Conservation (phyloP, 2,329 filamentous ascomycete genomes). For the Exserohilum turcica region DNA sequence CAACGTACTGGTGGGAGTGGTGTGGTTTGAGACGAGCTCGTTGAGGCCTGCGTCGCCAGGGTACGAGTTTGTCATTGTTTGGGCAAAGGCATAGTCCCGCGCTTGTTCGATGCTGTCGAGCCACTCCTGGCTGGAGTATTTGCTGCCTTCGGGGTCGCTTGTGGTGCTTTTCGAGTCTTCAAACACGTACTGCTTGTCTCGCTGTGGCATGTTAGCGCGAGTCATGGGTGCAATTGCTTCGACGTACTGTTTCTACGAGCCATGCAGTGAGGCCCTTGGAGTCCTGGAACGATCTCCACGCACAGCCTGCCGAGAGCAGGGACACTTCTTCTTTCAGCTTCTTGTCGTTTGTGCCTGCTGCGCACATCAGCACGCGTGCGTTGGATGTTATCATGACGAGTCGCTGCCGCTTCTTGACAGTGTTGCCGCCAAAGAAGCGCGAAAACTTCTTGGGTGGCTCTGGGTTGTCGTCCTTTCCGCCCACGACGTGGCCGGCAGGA, state of each 20-base stretch:
- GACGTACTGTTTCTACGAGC: constrained; percentile 90
- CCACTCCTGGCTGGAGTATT: constrained; percentile 84
- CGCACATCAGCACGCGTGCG: constrained; percentile 85
- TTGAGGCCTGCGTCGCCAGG: constrained; percentile 57
- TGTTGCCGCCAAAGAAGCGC: constrained; percentile 88
- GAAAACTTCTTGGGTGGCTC: constrained; percentile 83
- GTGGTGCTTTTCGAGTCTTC: constrained; percentile 83
- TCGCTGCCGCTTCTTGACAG: constrained; percentile 88
- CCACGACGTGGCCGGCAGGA: constrained; percentile 75
- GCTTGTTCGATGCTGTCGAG: constrained; percentile 86
- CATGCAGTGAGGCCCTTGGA: constrained; percentile 86
- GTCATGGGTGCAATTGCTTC: background rate
- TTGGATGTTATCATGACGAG: constrained; percentile 95
- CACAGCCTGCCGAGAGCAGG: constrained; percentile 74
- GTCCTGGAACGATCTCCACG: constrained; percentile 81
- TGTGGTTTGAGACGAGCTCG: constrained; percentile 62
- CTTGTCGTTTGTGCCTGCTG: constrained; percentile 93
- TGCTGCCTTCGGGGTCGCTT: constrained; percentile 65
- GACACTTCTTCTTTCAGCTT: constrained; percentile 91
- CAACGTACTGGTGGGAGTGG: constrained; percentile 77
- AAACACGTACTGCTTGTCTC: constrained; percentile 88
- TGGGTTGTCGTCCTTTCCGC: constrained; percentile 66
- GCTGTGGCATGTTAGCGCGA: constrained; percentile 56
- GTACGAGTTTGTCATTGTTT: constrained; percentile 70
- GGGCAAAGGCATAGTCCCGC: constrained; percentile 79